A percentile compares a stretch with the other conserved stretches of the same genome.
These are phyloP conservation scores for Saccharomycopsis babjevae DNA, from an alignment of 805 yeast species.

Conservation along the genomic window DNA sequence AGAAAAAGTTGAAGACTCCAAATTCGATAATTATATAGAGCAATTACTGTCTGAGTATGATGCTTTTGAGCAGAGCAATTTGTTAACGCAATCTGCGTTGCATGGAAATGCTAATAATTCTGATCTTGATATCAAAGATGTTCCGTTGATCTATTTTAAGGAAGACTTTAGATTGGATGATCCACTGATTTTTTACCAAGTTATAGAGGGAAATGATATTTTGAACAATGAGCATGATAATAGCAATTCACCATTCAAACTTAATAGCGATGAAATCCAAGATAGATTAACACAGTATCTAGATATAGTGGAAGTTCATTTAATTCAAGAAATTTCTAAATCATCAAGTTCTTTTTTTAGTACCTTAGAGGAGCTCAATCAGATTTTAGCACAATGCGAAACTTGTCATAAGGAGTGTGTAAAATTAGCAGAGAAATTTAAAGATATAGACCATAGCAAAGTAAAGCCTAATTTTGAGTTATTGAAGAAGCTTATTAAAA, in stretches of 20 bases:
- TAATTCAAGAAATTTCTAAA: slow-evolving; percentile 72
- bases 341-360: slow-evolving; percentile 79
- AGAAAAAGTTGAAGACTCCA: slow-evolving; percentile 33
- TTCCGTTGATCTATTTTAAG: slow-evolving; percentile 64
- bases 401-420: slow-evolving; percentile 39
- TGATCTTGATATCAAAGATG: slow-evolving; percentile 26
- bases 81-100: slow-evolving; percentile 33
- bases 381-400: slow-evolving; percentile 45
- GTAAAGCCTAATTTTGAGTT: slow-evolving; percentile 41
- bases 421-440: slow-evolving; percentile 36
- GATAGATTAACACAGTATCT: slow-evolving; percentile 74
- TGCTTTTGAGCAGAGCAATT: slow-evolving; percentile 33
- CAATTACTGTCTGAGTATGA: slow-evolving; percentile 36
- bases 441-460: slow-evolving; percentile 37
- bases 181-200: slow-evolving; percentile 72
- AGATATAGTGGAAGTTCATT: slow-evolving; percentile 73
- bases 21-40: slow-evolving; percentile 35
- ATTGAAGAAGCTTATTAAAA: slow-evolving; percentile 38
- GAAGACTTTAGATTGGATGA: slow-evolving; percentile 73
- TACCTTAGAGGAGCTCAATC: slow-evolving; percentile 70
- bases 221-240: slow-evolving; percentile 18
- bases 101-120: slow-evolving; percentile 23
- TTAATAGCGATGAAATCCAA: slow-evolving; percentile 50
- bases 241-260: slow-evolving; percentile 26
- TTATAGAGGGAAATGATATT: slow-evolving; percentile 49